Conservation (phyloP, 2,329 filamentous ascomycete species). For the Exserohilum turcica region DNA sequence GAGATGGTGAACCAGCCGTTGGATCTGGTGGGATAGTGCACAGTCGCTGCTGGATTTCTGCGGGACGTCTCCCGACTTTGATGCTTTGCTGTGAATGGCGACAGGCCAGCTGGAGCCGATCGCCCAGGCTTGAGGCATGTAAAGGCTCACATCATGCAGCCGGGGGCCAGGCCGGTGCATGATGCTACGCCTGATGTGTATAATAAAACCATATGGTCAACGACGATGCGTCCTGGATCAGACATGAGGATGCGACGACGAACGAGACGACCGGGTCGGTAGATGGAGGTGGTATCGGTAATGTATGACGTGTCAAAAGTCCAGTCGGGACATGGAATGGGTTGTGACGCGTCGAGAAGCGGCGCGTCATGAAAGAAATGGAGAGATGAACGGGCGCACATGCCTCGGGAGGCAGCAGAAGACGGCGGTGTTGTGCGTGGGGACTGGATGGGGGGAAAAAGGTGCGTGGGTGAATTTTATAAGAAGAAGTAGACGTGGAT, state of each 20-base stretch:
- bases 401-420: constrained; percentile 6
- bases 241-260: background rate
- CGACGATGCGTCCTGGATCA: too few species aligned
- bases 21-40: background rate
- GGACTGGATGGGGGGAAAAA: background rate
- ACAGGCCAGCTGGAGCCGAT: background rate
- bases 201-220: too few species aligned
- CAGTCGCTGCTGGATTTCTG: background rate
- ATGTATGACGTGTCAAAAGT: background rate
- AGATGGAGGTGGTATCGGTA: background rate
- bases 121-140: background rate
- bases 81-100: background rate
- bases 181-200: too few species aligned
- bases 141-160: constrained; percentile 6
- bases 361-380: background rate
- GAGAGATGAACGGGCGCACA: background rate
- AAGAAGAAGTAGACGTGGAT: background rate
- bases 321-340: too few species aligned
- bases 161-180: background rate
- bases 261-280: background rate
- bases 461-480: background rate
- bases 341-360: background rate
- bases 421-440: background rate
- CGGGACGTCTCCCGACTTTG: background rate
- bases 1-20: background rate